These are phyloP conservation scores for Aspergillus mulundensis DNA, from an alignment of 495 filamentous ascomycete species.

Conservation along the genomic window DNA sequence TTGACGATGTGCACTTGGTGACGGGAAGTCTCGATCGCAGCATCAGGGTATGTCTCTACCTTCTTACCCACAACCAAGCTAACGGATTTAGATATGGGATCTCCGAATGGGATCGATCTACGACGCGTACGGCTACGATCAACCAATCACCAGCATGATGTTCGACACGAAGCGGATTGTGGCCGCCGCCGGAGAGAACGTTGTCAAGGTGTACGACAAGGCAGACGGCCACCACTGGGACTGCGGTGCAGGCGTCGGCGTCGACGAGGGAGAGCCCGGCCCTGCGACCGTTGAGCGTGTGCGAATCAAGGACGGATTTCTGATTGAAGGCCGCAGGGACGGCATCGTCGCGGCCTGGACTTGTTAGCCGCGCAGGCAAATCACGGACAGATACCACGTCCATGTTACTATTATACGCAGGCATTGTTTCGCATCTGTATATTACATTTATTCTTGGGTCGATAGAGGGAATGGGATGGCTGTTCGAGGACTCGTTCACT, in stretches of 20 bases:
- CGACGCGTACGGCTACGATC: slow-evolving; percentile 94
- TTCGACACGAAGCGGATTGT: slow-evolving; percentile 92
- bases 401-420: slow-evolving; percentile 7
- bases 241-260: slow-evolving; percentile 75
- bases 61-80: neutral
- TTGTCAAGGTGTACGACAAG: slow-evolving; percentile 98
- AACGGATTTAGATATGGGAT: slow-evolving; percentile 81
- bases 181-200: slow-evolving; percentile 81
- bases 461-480: slow-evolving; percentile 12
- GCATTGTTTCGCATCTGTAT: slow-evolving; percentile 11
- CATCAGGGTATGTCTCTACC: slow-evolving; percentile 68
- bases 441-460: slow-evolving; percentile 15
- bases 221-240: slow-evolving; percentile 95
- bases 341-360: slow-evolving; percentile 91
- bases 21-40: slow-evolving; percentile 92
- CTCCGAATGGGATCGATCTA: slow-evolving; percentile 92
- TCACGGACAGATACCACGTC: neutral
- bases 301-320: slow-evolving; percentile 88
- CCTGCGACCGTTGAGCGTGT: slow-evolving; percentile 80
- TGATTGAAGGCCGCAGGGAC: slow-evolving; percentile 84
- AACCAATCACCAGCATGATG: slow-evolving; percentile 94
- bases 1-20: slow-evolving; percentile 92
- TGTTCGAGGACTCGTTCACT: neutral
- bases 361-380: slow-evolving; percentile 46
- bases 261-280: slow-evolving; percentile 55